Base-by-base conservation (phyloP, 176 grass and related monocot species). In the Bromus sterilis region DNA sequence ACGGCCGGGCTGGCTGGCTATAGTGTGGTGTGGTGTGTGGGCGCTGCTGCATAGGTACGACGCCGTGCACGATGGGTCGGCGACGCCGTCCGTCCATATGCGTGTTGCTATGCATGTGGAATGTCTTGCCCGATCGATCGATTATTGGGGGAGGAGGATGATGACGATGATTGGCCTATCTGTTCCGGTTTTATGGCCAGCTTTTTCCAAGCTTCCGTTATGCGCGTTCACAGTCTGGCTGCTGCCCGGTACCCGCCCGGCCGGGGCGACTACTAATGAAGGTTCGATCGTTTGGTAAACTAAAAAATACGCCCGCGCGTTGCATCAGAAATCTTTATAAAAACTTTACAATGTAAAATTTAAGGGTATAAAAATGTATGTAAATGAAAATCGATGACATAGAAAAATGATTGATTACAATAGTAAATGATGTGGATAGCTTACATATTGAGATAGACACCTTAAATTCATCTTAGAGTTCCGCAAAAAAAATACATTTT, bases 201-300 rank as follows among this genome's bases (percentile, higher is more conserved):
- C 66, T 58, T 66, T 20, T 51, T 73, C 44, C 56, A 55, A 72
- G 16, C 72, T 72, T 56, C 79, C 74, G 30, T 16, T 5, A 39
- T 44, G 24, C 67, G 36, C n/a, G 80, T 88, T 79, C 75, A 56
- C 75, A 84, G 58, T 78, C 34, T 84, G 86, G 72, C 86, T 55
- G 65, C 4, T 33, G 0, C 46, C 18, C 6, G 48, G 48, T 7
- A 53, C 48, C 48, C 1, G 29, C 42, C 21, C 42, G 42, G 57
- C 57, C 21, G 57, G 11, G 55, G 0, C 10, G 24, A 6, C n/a
- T n/a, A n/a, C n/a, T n/a, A n/a, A n/a, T 34, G 33, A 34, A 3
- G 33, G 33, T 2, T 34, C 33, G 33, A 34, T 34, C 33, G n/a
- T n/a, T n/a, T n/a, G 33, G 33, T 3, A 4, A 34, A 44, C 42